phyloP scores from a whole-genome alignment of 2,329 filamentous ascomycete species.

The Cytospora chrysosperma region DNA sequence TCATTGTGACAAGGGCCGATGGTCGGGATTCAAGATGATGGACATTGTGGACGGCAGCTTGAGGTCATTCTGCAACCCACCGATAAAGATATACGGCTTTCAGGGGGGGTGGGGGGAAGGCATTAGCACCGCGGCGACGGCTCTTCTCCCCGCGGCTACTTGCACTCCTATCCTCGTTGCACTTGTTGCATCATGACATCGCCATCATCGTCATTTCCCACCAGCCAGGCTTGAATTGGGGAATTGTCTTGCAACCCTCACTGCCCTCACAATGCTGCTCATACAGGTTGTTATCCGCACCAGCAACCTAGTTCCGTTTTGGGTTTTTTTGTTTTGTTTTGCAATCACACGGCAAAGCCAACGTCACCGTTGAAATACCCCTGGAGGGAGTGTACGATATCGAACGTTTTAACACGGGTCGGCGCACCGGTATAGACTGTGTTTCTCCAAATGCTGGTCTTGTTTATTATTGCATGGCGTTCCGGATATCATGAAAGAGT shows the following conservation, averaged over 20 bases:
- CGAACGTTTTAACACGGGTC: background rate
- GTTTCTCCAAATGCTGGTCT: background rate
- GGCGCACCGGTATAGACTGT: background rate
- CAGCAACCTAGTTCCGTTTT: conserved; percentile 14
- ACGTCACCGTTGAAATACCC: background rate
- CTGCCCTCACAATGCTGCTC: background rate
- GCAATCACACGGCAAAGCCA: background rate
- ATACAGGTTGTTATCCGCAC: background rate
- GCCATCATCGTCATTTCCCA: background rate
- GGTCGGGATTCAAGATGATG: background rate
- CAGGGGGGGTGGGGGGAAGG: too few relatives aligned
- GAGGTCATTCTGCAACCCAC: background rate
- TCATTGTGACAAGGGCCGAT: background rate
- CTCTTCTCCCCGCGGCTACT: background rate
- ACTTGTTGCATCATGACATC: background rate
- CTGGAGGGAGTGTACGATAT: background rate
- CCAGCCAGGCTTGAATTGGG: background rate
- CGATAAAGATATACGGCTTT: background rate
- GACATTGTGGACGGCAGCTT: background rate
- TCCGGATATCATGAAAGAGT: background rate
- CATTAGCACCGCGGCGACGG: background rate
- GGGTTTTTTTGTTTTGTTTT: too few relatives aligned
- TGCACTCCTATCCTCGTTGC: background rate
- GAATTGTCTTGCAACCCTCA: background rate
- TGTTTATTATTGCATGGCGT: background rate